Conservation (phyloP, 1,139 yeast genomes). For the Lodderomyces jiufengensis region DNA sequence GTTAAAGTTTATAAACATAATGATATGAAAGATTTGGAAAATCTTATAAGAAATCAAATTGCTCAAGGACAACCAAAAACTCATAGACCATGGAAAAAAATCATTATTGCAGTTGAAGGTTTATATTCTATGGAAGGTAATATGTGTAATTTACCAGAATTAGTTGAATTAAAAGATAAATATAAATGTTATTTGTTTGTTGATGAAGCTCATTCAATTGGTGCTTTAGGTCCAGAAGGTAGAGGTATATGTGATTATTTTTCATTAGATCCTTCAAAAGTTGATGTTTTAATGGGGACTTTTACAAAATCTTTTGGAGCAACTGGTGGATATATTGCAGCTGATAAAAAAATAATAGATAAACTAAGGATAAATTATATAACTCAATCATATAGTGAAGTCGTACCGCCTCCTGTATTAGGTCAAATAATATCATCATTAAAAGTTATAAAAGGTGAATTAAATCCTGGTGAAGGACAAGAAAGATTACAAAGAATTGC, state of each 20-base stretch:
- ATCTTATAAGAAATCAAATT: constrained; percentile 77
- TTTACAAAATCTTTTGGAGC: constrained; percentile 98
- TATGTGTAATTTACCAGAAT: constrained; percentile 76
- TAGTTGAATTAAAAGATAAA: constrained; percentile 73
- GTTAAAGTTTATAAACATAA: constrained; percentile 92
- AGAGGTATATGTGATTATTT: constrained; percentile 95
- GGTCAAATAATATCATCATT: constrained; percentile 84
- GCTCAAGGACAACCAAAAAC: constrained; percentile 96
- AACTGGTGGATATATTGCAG: constrained; percentile 95
- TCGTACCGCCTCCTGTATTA: constrained; percentile 86
- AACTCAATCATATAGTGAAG: constrained; percentile 75
- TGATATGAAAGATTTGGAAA: constrained; percentile 80
- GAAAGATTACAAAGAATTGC: constrained; percentile 92
- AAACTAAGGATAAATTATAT: constrained; percentile 70
- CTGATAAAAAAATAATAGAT: constrained; percentile 63
- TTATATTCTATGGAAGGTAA: constrained; percentile 98
- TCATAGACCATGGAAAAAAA: constrained; percentile 97
- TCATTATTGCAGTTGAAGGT: constrained; percentile 91
- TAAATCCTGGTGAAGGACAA: constrained; percentile 89
- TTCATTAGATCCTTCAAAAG: constrained; percentile 66
- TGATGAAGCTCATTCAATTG: constrained; percentile 98
- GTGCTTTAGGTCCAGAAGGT: constrained; percentile 93
- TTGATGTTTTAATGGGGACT: constrained; percentile 95
- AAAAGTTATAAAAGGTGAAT: constrained; percentile 71
- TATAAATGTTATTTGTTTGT: constrained; percentile 88